Base-by-base conservation (phyloP, 768 basidiomycete genomes). In the Leccinum boreale region DNA sequence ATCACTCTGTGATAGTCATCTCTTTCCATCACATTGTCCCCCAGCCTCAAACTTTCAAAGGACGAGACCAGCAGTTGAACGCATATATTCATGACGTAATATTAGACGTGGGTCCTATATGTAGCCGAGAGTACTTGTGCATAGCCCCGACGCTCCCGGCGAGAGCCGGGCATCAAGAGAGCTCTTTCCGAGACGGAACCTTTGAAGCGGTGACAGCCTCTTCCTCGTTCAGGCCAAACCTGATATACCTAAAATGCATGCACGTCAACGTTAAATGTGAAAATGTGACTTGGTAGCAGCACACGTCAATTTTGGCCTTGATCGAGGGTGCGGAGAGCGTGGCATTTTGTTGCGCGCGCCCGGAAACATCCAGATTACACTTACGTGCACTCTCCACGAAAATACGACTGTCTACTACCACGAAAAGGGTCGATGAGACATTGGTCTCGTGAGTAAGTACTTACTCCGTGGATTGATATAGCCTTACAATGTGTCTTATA, bases 311-410 rank as follows among this genome's bases (percentile, higher is more conserved):
- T 15, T 28, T 24, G n/a, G 17, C 29, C 24, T 54, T 35, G 36
- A 26, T 45, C 26, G 49, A 50, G 55, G 44, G 49, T n/a, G n/a
- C 33, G 21, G 35, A 15, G 19, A 26, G n/a, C 19, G 59, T 56
- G 60, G 60, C 3, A 49, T 29, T n/a, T 24, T 23, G n/a, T 35
- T 50, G 49, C 4, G 49, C 14, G 33, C 39, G 39, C 17, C 39
- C 42, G 42, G 42, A 44, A 44, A 35, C 31, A 35, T 24, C 1
- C n/a, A 12, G 11, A 31, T n/a, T 39, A 4, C 26, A 10, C 44
- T 66, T 66, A 66, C 64, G 64, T 58, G 23, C 58, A 17, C 24
- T 19, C 31, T 58, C 63, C 65, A 66, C 63, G 52, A 46, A 28
- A 50, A 68, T 31, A 31, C 29, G 29, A 31, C 10, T 29, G 28